phyloP scores from a whole-genome alignment of 73 alveolate species.

The Strombidium stylifer region DNA sequence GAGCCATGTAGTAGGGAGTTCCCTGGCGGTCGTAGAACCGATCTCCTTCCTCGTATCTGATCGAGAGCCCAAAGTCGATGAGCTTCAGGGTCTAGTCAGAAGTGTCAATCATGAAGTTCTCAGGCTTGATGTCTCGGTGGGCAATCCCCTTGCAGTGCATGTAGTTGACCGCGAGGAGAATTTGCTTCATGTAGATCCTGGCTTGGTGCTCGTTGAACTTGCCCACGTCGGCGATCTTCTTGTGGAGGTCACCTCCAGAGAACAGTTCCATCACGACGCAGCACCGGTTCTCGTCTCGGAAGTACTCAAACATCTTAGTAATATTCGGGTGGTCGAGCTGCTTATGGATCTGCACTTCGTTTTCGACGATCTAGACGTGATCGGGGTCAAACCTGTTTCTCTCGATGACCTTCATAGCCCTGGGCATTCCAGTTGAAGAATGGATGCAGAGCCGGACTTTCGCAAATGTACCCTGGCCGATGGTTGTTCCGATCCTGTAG shows the following conservation, averaged over 20 bases:
- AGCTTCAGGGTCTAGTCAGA: constrained; percentile 70
- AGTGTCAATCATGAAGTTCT: constrained; percentile 74
- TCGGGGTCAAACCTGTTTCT: constrained; percentile 35
- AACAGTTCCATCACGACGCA: constrained; percentile 80
- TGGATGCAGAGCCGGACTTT: constrained; percentile 64
- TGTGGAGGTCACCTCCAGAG: constrained; percentile 86
- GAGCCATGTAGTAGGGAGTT: constrained; percentile 90
- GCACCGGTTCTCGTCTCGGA: constrained; percentile 71
- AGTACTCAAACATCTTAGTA: constrained; percentile 73
- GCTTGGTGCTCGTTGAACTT: constrained; percentile 41
- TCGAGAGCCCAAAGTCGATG: constrained; percentile 94
- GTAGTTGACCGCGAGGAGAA: constrained; percentile 56
- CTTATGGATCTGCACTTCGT: background rate
- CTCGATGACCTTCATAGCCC: constrained; percentile 60
- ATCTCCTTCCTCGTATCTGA: constrained; percentile 49
- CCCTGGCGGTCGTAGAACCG: constrained; percentile 82
- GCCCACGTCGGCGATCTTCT: constrained; percentile 4
- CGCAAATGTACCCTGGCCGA: constrained; percentile 68
- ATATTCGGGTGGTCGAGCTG: constrained; percentile 77
- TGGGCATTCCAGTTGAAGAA: constrained; percentile 38
- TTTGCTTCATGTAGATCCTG: constrained; percentile 9
- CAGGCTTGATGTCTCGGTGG: constrained; percentile 90
- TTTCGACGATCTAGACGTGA: constrained; percentile 7
- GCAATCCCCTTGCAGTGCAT: constrained; percentile 92
- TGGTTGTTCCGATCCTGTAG: constrained; percentile 1